phyloP scores from a whole-genome alignment of 306 rosid species.

The Prunus kanzakura region DNA sequence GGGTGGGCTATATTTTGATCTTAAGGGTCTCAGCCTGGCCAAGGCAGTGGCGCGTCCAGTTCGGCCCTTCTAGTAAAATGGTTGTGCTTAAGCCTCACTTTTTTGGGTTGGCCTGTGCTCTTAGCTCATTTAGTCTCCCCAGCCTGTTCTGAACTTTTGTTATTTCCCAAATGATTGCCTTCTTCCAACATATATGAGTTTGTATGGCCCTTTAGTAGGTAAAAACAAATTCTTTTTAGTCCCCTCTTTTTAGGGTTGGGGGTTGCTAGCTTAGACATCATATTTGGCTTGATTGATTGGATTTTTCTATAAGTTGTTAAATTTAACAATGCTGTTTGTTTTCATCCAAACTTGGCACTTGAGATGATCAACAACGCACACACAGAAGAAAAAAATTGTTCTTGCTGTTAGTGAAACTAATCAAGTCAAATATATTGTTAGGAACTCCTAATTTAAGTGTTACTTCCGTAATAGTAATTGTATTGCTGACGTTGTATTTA shows the following conservation, averaged over 20 bases:
- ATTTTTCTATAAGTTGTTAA: background rate
- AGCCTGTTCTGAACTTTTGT: background rate
- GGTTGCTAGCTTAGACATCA: background rate
- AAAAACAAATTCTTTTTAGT: too few species aligned
- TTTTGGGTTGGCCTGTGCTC: background rate
- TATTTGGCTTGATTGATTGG: background rate
- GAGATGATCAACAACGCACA: background rate
- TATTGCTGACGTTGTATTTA: too few species aligned
- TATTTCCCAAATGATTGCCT: too few species aligned
- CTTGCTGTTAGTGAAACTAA: background rate
- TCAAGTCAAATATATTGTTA: background rate
- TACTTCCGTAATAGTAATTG: background rate
- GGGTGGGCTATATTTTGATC: background rate
- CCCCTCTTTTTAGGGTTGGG: too few species aligned
- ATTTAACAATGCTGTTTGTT: too few species aligned
- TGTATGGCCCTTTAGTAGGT: too few species aligned
- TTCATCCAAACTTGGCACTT: background rate
- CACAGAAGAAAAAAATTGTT: background rate
- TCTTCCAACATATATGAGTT: too few species aligned
- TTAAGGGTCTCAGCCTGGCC: background rate
- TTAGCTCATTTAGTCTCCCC: background rate
- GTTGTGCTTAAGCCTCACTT: background rate
- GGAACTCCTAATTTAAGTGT: background rate
- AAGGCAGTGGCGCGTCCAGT: background rate
- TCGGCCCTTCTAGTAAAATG: background rate